These are phyloP conservation scores for Dryas octopetala DNA, from an alignment of 306 rosid genomes.

Conservation along the genomic window DNA sequence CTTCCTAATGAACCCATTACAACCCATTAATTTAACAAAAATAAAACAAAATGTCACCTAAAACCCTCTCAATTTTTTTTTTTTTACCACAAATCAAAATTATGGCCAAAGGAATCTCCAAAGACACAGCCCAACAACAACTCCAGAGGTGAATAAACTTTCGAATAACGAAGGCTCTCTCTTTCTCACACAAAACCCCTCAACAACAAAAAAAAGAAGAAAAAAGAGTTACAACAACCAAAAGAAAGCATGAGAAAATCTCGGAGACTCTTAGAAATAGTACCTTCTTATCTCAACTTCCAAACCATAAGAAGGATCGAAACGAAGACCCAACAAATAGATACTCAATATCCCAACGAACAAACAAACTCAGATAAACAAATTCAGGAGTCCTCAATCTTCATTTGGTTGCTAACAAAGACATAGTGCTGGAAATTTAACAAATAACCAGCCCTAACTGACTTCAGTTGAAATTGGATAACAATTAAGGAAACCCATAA, in stretches of 20 bases:
- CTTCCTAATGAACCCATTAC: not conserved
- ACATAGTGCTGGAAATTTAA: not conserved
- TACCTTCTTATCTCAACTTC: conserved; percentile 9
- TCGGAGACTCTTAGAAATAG: not conserved
- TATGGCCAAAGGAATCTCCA: conserved; percentile 28
- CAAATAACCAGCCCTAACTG: not conserved
- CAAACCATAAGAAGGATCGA: not conserved
- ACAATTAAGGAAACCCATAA: not conserved
- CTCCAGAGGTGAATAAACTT: conserved; percentile 6
- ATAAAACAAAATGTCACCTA: not conserved
- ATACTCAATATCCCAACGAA: not conserved
- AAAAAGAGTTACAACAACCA: not conserved
- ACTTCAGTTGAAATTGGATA: not conserved
- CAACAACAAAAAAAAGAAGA: not conserved
- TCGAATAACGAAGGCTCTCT: not conserved
- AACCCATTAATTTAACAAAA: not conserved
- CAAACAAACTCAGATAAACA: not conserved
- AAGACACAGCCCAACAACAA: conserved; percentile 8
- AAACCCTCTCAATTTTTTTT: not conserved
- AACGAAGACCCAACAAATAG: not conserved
- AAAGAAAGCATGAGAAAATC: not conserved
- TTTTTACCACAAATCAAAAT: not conserved
- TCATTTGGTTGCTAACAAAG: not conserved
- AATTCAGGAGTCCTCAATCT: conserved; percentile 2
- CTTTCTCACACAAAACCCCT: not conserved